Conservation (phyloP, 2,329 filamentous ascomycete genomes). For the Aureobasidium sp. region DNA sequence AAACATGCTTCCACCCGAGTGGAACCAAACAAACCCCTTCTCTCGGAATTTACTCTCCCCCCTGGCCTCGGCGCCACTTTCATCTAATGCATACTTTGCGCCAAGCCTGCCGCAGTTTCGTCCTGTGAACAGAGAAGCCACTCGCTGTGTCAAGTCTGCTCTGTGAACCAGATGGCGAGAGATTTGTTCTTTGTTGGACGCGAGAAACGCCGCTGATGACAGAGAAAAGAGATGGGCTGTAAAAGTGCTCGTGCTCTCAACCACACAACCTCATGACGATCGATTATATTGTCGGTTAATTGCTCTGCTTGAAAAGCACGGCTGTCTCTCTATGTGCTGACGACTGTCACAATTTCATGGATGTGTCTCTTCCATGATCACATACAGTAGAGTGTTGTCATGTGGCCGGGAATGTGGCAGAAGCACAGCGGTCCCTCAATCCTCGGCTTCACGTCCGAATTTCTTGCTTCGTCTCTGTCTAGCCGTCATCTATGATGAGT, state of each 20-base stretch:
- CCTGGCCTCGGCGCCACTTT: background rate
- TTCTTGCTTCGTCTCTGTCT: background rate
- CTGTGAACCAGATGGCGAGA: background rate
- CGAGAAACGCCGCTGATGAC: background rate
- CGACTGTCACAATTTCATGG: no score
- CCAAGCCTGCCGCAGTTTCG: constrained; percentile 3
- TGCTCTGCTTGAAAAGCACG: background rate
- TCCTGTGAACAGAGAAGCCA: background rate
- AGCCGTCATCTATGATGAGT: background rate
- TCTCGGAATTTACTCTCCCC: background rate
- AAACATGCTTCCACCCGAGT: constrained; percentile 4
- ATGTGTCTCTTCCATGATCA: no score
- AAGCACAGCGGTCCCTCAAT: background rate
- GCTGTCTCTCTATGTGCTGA: background rate
- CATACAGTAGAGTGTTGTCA: no score
- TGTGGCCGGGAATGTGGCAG: background rate
- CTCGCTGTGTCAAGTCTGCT: background rate
- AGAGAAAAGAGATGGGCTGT: background rate
- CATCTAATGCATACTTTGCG: constrained; percentile 1
- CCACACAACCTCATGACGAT: background rate
- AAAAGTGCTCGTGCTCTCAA: constrained; percentile 5
- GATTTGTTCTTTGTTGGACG: background rate
- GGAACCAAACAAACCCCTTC: background rate
- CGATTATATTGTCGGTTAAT: background rate
- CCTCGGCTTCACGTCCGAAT: background rate